Base-by-base conservation (phyloP, 305 asterid genomes). In the Fraxinus sp. region DNA sequence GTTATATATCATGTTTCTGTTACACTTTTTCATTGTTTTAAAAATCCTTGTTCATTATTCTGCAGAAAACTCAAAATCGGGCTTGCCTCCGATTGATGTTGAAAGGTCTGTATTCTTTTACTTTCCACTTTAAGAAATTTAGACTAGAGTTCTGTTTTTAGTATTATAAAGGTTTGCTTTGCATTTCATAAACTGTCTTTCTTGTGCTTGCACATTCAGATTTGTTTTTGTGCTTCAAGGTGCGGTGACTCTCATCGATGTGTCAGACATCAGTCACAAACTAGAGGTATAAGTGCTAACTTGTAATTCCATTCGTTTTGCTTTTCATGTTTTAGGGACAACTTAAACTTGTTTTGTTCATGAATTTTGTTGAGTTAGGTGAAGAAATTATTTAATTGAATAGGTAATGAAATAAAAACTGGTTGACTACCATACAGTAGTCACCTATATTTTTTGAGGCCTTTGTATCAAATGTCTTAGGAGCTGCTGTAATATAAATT, bases 181-280 rank as follows among this genome's bases (percentile, higher is more conserved):
- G 72, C 41, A 46, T 78, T 22, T 85, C 52, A 78, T 30, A 1
- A 43, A 33, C 18, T 76, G 37, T 73, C 71, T 74, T 46, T 75
- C 66, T 79, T 84, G 72, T 70, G 35, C 82, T 43, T 84, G 85
- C 74, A n/a, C 79, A 39, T 85, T 75, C 91, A 96, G 99, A 93
- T 93, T 95, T 43, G 55, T 90, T 33, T 96, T 96, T 81, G 92
- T 92, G 90, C 91, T 96, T 88, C 91, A 91, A n/a, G 99, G 99
- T 39, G 83, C 80, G 71, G 97, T 82, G 82, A 82, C 87, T 68
- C 94, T 96, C 80, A 86, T 66, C 39, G 94, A 91, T 82, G 75
- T 64, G 79, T 86, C 90, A 0, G 92, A 91, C 77, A 33, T 11
- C 49, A 80, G 83, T 75, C 93, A 87, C 90, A 83, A 87, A 80